phyloP scores from a whole-genome alignment of 495 filamentous ascomycete genomes.

The Hyaloscypha variabilis region DNA sequence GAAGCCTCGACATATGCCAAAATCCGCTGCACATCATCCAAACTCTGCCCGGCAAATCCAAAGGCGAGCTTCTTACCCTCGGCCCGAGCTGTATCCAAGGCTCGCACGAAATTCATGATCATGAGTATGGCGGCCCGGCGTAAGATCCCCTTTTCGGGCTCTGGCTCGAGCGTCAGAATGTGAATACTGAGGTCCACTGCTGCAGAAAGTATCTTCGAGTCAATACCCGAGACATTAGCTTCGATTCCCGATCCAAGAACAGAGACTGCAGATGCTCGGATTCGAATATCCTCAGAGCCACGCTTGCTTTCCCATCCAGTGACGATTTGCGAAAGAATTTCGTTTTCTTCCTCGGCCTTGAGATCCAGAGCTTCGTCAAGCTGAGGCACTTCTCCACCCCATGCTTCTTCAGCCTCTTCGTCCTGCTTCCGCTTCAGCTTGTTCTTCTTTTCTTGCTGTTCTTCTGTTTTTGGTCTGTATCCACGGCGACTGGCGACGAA shows the following conservation, averaged over 20 bases:
- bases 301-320: slow-evolving; percentile 73
- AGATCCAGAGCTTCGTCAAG: slow-evolving; percentile 42
- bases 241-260: slow-evolving; percentile 69
- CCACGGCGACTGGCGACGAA: slow-evolving; percentile 66
- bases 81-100: slow-evolving; percentile 61
- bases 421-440: slow-evolving; percentile 46
- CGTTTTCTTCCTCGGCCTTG: slow-evolving; percentile 48
- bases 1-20: slow-evolving; percentile 66
- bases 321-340: slow-evolving; percentile 64
- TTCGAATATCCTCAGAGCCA: slow-evolving; percentile 72
- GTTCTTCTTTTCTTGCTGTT: slow-evolving; percentile 51
- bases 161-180: slow-evolving; percentile 66
- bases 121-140: slow-evolving; percentile 72
- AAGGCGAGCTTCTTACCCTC: slow-evolving; percentile 56
- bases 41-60: slow-evolving; percentile 61
- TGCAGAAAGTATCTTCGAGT: slow-evolving; percentile 51
- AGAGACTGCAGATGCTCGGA: slow-evolving; percentile 77
- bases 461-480: slow-evolving; percentile 54
- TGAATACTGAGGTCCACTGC: slow-evolving; percentile 69
- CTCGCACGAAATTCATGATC: slow-evolving; percentile 66
- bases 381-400: slow-evolving; percentile 51
- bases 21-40: slow-evolving; percentile 63
- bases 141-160: slow-evolving; percentile 68
- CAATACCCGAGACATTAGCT: slow-evolving; percentile 65
- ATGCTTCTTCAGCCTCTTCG: slow-evolving; percentile 53